These are phyloP conservation scores for Podaxis sp. DNA, from an alignment of 768 basidiomycete genomes.

Conservation along the genomic window DNA sequence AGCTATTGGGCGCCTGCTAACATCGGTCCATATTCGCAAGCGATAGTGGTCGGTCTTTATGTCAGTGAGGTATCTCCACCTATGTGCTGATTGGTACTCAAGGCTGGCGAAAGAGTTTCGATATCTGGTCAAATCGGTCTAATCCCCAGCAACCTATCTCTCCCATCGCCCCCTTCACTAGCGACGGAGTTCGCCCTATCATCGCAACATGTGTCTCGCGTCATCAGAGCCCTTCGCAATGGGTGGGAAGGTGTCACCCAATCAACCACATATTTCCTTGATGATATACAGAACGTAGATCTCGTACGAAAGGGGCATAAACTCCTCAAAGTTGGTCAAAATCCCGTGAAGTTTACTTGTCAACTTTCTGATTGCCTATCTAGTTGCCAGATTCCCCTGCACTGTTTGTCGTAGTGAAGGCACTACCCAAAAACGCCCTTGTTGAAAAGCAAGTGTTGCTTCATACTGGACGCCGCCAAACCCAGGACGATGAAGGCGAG, in stretches of 20 bases:
- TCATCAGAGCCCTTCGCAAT: slow-evolving; percentile 58
- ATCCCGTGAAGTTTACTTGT: slow-evolving; percentile 5
- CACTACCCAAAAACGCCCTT: slow-evolving; percentile 68
- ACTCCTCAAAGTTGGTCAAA: slow-evolving; percentile 19
- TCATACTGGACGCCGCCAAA: slow-evolving; percentile 61
- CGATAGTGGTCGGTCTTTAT: slow-evolving; percentile 57
- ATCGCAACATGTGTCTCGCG: slow-evolving; percentile 76
- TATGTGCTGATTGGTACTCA: slow-evolving; percentile 8
- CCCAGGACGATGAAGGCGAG: slow-evolving; percentile 48
- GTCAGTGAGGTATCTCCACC: not conserved
- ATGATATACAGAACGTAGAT: slow-evolving; percentile 33
- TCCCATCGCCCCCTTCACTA: slow-evolving; percentile 62
- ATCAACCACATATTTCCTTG: slow-evolving; percentile 73
- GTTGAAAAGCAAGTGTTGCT: slow-evolving; percentile 76
- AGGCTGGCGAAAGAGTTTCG: slow-evolving; percentile 79
- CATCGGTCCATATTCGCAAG: slow-evolving; percentile 98
- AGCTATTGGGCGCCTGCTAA: slow-evolving; percentile 99
- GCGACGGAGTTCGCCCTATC: slow-evolving; percentile 68
- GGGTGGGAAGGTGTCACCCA: slow-evolving; percentile 66
- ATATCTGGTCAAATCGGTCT: slow-evolving; percentile 96
- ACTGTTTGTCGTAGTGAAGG: slow-evolving; percentile 60
- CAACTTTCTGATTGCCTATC: not conserved
- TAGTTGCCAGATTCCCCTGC: slow-evolving; percentile 29
- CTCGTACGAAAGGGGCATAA: slow-evolving; percentile 40
- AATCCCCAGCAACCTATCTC: slow-evolving; percentile 65